These are phyloP conservation scores for Clavispora phyllophila DNA, from an alignment of 805 yeast genomes.

Conservation along the genomic window DNA sequence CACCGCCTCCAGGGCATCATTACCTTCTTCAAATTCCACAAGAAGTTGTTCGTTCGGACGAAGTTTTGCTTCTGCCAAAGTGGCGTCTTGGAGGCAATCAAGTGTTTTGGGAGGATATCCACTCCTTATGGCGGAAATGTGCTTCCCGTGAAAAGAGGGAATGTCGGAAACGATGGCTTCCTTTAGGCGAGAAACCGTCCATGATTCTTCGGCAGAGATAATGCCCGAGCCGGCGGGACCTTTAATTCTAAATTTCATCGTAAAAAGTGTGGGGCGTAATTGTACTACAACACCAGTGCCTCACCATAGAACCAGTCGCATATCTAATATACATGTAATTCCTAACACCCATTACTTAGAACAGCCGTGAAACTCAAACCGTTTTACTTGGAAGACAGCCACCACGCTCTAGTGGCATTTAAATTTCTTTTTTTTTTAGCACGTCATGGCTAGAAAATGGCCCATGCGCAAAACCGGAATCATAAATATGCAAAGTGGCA, in stretches of 20 bases:
- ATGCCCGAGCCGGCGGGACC: constrained; percentile 1
- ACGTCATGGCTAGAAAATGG: neutral
- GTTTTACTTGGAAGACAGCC: neutral
- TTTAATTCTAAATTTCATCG: constrained; percentile 5
- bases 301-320: neutral
- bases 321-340: constrained; percentile 1
- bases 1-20: neutral
- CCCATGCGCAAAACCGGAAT: neutral
- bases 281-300: neutral
- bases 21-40: constrained; percentile 20
- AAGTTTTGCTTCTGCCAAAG: constrained; percentile 42
- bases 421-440: neutral
- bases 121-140: neutral
- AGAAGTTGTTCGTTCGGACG: constrained; percentile 56
- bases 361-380: neutral
- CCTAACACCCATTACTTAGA: neutral
- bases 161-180: neutral
- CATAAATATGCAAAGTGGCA: neutral
- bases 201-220: constrained; percentile 1
- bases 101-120: constrained; percentile 63
- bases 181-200: neutral
- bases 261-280: neutral
- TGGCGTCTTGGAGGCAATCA: constrained; percentile 15
- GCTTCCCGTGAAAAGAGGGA: neutral
- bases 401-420: neutral